Evolutionary conservation across 2,329 filamentous ascomycete species (phyloP).

Genomic region (Fusarium sp.): DNA sequence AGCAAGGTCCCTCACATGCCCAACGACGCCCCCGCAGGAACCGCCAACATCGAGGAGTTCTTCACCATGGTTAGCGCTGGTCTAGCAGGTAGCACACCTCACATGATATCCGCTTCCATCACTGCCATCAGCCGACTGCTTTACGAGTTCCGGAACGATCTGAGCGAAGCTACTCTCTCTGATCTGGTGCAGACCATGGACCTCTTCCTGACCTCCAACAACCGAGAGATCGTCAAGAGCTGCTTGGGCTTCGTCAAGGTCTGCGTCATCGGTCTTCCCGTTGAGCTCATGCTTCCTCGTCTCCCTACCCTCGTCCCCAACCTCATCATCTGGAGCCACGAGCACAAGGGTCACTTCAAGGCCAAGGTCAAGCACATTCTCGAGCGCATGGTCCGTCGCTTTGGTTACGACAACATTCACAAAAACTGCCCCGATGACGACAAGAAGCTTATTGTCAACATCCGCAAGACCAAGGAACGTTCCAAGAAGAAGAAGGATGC

Average conservation of each 20-base stretch:
- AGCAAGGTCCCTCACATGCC: conserved; percentile 89
- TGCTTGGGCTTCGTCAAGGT: conserved; percentile 98
- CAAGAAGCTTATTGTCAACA: conserved; percentile 90
- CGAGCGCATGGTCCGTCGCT: conserved; percentile 91
- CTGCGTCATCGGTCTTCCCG: conserved; percentile 85
- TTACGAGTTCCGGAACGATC: conserved; percentile 82
- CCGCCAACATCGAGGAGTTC: conserved; percentile 90
- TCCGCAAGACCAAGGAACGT: conserved; percentile 92
- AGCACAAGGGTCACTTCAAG: conserved; percentile 97
- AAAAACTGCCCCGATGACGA: conserved; percentile 84
- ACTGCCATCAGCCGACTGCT: conserved; percentile 93
- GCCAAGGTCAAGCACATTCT: conserved; percentile 98
- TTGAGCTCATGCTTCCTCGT: conserved; percentile 79
- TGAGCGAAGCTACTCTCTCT: conserved; percentile 74
- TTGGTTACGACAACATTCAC: conserved; percentile 84
- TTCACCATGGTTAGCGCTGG: conserved; percentile 98
- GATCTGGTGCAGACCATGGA: conserved; percentile 96
- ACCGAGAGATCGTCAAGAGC: conserved; percentile 93
- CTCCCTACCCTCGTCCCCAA: conserved; percentile 84
- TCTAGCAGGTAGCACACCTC: conserved; percentile 88
- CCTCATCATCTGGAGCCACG: conserved; percentile 94
- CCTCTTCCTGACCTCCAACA: conserved; percentile 94
- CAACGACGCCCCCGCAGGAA: conserved; percentile 76
- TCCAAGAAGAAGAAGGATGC: conserved; percentile 88
- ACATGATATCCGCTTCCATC: conserved; percentile 98